Evolutionary conservation across 306 rosid genomes (phyloP), one percentile per base, ranked within the genome.

Genomic region (Phaseolus lunatus): DNA sequence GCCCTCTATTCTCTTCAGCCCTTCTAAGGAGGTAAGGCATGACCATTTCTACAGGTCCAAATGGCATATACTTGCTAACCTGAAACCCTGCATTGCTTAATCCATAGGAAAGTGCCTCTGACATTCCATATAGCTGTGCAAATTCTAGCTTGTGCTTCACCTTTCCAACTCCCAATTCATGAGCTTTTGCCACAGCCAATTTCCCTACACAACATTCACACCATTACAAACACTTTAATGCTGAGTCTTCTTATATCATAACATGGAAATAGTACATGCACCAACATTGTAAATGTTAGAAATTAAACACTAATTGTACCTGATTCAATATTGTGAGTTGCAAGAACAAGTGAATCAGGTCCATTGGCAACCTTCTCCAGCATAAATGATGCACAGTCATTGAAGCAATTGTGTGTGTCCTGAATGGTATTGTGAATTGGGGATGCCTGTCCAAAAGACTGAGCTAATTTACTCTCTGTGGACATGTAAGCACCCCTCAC

Each of bases 401-500:
- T 88, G 87, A 67, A 95, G 79, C 97, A 89, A 1, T 71, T 80
- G 44, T 95, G 99, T 0, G 99, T 95, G 10, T 89, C 97, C 22
- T 87, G 78, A 54, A 95, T 88, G 77, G 70, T 78, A 4, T 84
- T 52, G 82, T 95, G 98, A 71, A 92, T 65, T 9, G 98, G 98
- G 20, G 97, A 92, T 1, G 67, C 85, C 48, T 39, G 79, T 1
- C 97, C 92, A 4, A 88, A 56, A 3, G 96, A 79, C 49, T 86
- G 78, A n/a, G 98, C 97, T 1, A 90, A 14, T 54, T 47, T 86
- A 4, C 81, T 78, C 37, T 95, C 98, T 0, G 83, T 69, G 0
- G 97, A 92, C 97, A 95, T 95, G 39, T 95, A 95, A 67, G 99
- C 99, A 2, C 97, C 99, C 16, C 99, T 84, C 22, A 95, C 99